Base-by-base conservation (phyloP, 192 early-diverging fungal species). In the Coemansia sp. region DNA sequence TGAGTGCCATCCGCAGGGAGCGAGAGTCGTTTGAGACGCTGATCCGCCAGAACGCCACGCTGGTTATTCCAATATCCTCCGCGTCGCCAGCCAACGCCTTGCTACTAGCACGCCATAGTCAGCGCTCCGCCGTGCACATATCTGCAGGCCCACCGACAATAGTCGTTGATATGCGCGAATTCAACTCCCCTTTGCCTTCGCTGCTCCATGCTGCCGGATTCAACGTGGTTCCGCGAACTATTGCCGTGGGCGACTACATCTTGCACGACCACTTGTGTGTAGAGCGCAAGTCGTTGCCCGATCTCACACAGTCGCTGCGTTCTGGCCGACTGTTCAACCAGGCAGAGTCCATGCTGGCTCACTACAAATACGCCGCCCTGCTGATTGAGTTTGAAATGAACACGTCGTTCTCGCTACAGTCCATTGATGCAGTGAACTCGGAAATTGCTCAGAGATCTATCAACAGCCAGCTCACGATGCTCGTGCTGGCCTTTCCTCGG, bases 161-260 rank as follows among this genome's bases (percentile, higher is more conserved):
- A 3, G 76, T 98, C 9, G 88, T 98, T 1, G 97, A 98, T 69
- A 81, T 90, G 57, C 88, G 97, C 58, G 97, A 98, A 68, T 96
- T 98, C 63, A 82, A 94, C 12, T 88, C 92, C 27, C 87, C 94
- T 5, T 63, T 98, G n/a, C 95, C 97, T 1, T 86, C 88, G 1
- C 82, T 93, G 27, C 69, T 98, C 1, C 92, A 96, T 60, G 83
- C 87, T 18, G 83, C 85, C 17, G 85, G 91, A 9, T 84, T 95
- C 63, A 68, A 80, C 10, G 72, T 98, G 7, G 62, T 85, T 15
- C 91, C 94, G 15, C 89, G 87, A 62, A 98, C 95, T 1, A 72
- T 98, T 6, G 85, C 87, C 64, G 88, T 98, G 0, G 97, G 95
- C 38, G 97, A 98, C 75, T 98, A 98, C 65, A 85, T 98, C 9